Conservation (phyloP, 306 rosid species). For the peach (Prunus persica) region Prunus_persica_NCBIv2 NC_034014.1:2804501-2805000, state of each 20-base stretch:
- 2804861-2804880: not conserved
- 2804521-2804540: not conserved
- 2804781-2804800: not conserved
- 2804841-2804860: not conserved
- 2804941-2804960: not conserved
- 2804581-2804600: not conserved
- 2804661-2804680: not conserved
- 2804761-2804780: not conserved
- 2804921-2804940: not conserved
- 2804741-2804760: not conserved
- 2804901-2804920: not conserved
- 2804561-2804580: not conserved
- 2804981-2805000: not conserved
- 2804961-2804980: not conserved
- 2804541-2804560: not conserved
- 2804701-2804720: not conserved
- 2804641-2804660: not conserved
- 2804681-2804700: not conserved
- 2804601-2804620: not conserved
- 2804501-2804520: not conserved
- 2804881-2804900: not conserved
- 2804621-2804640: not conserved
- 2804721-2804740: not conserved
- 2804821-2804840: not conserved
- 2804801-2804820: not conserved